Evolutionary conservation across 2,329 filamentous ascomycete genomes (phyloP).

Genomic region (Neonectria faginata): DNA sequence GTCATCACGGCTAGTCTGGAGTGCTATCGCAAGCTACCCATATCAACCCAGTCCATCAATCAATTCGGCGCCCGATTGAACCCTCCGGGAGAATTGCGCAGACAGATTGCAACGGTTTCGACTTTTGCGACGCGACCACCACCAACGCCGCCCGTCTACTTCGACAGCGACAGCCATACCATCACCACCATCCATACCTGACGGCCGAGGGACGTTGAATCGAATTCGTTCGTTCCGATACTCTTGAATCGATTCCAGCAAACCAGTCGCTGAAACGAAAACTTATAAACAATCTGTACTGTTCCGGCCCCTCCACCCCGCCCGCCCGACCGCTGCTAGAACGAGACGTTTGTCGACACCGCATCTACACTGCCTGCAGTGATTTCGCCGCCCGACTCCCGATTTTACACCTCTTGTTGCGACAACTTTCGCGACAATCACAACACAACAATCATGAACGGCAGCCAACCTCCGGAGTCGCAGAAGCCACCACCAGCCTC

Average conservation of each 20-base stretch:
- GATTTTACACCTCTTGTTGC: constrained; percentile 18
- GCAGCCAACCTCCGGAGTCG: constrained; percentile 46
- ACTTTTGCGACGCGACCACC: constrained; percentile 37
- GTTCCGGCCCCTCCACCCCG: constrained; percentile 34
- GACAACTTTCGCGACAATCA: constrained; percentile 26
- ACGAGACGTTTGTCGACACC: constrained; percentile 27
- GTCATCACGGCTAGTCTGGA: constrained; percentile 24
- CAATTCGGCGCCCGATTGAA: constrained; percentile 32
- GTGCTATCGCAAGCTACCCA: constrained; percentile 25
- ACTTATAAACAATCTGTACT: constrained; percentile 37
- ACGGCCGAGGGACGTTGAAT: constrained; percentile 6
- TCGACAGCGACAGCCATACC: constrained; percentile 21
- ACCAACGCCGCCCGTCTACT: constrained; percentile 29
- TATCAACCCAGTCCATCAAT: constrained; percentile 29
- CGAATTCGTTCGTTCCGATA: background rate
- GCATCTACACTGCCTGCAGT: constrained; percentile 19
- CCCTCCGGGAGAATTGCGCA: constrained; percentile 33
- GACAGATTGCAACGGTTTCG: constrained; percentile 38
- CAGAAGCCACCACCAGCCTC: constrained; percentile 48
- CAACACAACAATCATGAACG: constrained; percentile 40
- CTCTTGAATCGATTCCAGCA: constrained; percentile 13
- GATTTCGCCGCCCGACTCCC: constrained; percentile 11
- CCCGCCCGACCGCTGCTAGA: constrained; percentile 14
- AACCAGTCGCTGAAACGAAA: constrained; percentile 29
- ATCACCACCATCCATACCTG: constrained; percentile 15